A percentile compares a stretch with the other conserved stretches of the same genome.
Evolutionary conservation across 2,329 filamentous ascomycete genomes (phyloP).

Genomic region (Exophiala sp.): DNA sequence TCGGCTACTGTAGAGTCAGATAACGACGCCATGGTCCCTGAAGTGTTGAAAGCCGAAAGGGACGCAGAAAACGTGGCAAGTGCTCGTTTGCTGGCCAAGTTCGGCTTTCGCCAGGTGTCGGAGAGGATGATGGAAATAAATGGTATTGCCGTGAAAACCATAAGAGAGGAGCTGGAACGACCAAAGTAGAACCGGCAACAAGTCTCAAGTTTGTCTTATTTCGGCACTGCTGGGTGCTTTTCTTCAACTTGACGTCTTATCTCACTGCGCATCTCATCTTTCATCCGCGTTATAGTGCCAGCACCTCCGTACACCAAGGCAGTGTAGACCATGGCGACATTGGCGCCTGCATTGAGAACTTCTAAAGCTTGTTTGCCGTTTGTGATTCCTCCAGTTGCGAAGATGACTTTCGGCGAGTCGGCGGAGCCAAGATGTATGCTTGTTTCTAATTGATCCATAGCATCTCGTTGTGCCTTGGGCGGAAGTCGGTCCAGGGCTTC

Average conservation of each 20-base stretch:
- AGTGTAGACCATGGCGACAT: constrained; percentile 88
- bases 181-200: constrained; percentile 1
- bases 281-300: constrained; percentile 53
- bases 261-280: constrained; percentile 43
- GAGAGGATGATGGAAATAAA: constrained; percentile 12
- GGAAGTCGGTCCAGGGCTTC: constrained; percentile 21
- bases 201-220: background rate
- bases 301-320: constrained; percentile 59
- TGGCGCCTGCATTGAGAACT: constrained; percentile 81
- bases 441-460: constrained; percentile 12
- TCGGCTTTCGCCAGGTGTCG: constrained; percentile 10
- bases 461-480: constrained; percentile 15
- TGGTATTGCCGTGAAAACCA: constrained; percentile 9
- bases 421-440: constrained; percentile 4
- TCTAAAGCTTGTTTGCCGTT: constrained; percentile 76
- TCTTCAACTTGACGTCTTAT: constrained; percentile 25
- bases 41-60: background rate
- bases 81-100: constrained; percentile 16
- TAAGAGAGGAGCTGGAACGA: constrained; percentile 5
- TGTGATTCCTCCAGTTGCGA: constrained; percentile 88
- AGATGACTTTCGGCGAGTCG: constrained; percentile 64
- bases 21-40: constrained; percentile 6
- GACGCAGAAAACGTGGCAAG: constrained; percentile 15
- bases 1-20: background rate
- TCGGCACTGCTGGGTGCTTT: constrained; percentile 5